Evolutionary conservation across 2,329 filamentous ascomycete species (phyloP).

Genomic region (Aureobasidium sp.): DNA sequence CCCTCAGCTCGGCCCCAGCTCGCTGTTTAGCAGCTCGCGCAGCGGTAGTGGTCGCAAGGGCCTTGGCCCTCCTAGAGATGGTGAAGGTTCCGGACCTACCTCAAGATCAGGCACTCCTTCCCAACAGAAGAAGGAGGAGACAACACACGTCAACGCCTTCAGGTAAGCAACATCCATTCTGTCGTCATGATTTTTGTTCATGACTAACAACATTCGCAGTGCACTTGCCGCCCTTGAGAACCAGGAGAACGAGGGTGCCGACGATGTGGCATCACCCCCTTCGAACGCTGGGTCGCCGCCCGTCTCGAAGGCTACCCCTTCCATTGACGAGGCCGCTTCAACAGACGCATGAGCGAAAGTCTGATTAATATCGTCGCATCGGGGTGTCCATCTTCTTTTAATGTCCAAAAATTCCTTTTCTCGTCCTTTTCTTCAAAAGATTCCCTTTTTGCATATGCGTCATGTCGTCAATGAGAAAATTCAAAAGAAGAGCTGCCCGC

Average conservation of each 20-base stretch:
- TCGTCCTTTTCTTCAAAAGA: not conserved
- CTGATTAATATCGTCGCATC: not conserved
- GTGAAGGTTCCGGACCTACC: constrained; percentile 68
- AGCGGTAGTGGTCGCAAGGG: constrained; percentile 79
- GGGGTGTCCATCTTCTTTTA: constrained; percentile 8
- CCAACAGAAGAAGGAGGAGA: constrained; percentile 55
- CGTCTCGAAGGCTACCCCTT: constrained; percentile 24
- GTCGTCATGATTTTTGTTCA: constrained; percentile 18
- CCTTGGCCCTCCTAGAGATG: constrained; percentile 66
- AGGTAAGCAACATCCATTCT: constrained; percentile 56
- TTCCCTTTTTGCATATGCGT: constrained; percentile 10
- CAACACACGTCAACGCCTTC: constrained; percentile 70
- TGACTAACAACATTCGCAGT: constrained; percentile 32
- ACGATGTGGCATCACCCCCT: constrained; percentile 54
- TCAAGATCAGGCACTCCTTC: constrained; percentile 81
- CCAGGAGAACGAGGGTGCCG: constrained; percentile 50
- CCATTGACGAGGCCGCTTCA: constrained; percentile 30
- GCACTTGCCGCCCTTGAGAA: constrained; percentile 42
- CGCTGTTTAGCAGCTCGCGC: constrained; percentile 64
- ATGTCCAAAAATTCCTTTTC: constrained; percentile 14
- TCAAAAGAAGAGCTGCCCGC: not conserved
- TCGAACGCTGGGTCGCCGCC: constrained; percentile 27
- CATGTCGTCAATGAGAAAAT: constrained; percentile 9
- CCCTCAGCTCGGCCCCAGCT: constrained; percentile 66
- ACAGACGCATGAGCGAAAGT: constrained; percentile 28